Base-by-base conservation (phyloP, 495 filamentous ascomycete genomes). In the Hypoxylon perforatum region DNA sequence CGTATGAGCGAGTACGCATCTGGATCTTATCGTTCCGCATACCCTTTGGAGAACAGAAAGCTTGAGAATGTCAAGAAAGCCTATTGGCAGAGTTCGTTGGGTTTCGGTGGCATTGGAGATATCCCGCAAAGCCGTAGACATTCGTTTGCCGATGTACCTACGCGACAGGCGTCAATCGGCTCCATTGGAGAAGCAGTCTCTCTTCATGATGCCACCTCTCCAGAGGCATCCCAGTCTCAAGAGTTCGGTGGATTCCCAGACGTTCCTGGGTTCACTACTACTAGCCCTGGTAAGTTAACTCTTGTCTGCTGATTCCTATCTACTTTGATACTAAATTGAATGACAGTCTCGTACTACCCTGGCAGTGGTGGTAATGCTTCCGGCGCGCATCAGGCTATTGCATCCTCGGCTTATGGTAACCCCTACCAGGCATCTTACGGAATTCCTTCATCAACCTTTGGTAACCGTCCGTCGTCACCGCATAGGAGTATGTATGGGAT, bases 81-180 rank as follows among this genome's bases (percentile, higher is more conserved):
- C 14, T 88, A 91, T 61, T 99, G 95, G 95, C 90, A 95, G 72
- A 96, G 88, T 46, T 91, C 91, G 6, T 87, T 93, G 18, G 91
- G 91, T 0, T 97, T 96, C 72, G 88, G 87, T 22, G 85, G 89
- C 17, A 65, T 91, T 38, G 77, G 79, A 17, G 91, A 94, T 52
- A 80, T 88, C 15, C 86, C 91, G 25, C 93, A 97, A 65, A 97
- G 94, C 72, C 87, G 95, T 49, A 89, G 95, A 3, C 95, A 99
- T 77, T 98, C 95, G n/a, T 96, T 99, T 75, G 94, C 93, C n/a
- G 92, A 94, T 71, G 79, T 84, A 23, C 88, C 88, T 1, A 86
- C 87, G 35, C 81, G 91, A 28, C 89, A 92, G 65, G 80, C 79
- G 10, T 93, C 91, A 3, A 83, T 92, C 52, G 82, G 88, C 56